Conservation (phyloP, 108 stramenopile species). For the Cyclotella atomus region DNA sequence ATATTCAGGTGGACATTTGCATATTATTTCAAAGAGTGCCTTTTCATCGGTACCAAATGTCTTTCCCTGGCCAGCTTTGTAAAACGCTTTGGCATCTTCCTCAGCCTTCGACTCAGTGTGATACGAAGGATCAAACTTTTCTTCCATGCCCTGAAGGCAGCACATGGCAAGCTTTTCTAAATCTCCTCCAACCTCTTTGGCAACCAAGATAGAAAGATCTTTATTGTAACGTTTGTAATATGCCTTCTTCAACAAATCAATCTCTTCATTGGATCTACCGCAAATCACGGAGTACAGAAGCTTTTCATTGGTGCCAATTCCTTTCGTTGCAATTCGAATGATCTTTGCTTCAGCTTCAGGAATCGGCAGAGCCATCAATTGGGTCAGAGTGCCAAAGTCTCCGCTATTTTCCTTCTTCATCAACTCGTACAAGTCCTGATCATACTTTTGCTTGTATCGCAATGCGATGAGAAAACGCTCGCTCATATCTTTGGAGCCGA, state of each 20-base stretch:
- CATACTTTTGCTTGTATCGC: slow-evolving; percentile 66
- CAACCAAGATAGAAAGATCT: slow-evolving; percentile 58
- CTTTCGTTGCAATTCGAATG: slow-evolving; percentile 64
- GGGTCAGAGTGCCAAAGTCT: slow-evolving; percentile 58
- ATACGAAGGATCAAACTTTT: slow-evolving; percentile 65
- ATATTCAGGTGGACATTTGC: slow-evolving; percentile 37
- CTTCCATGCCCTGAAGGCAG: slow-evolving; percentile 66
- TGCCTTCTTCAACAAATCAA: slow-evolving; percentile 67
- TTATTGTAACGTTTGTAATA: slow-evolving; percentile 73
- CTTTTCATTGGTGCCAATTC: slow-evolving; percentile 61
- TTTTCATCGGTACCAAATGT: slow-evolving; percentile 63
- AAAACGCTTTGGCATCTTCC: slow-evolving; percentile 68
- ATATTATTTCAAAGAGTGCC: slow-evolving; percentile 64
- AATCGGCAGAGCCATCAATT: slow-evolving; percentile 54
- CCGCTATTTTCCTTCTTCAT: slow-evolving; percentile 71
- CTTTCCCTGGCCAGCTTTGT: slow-evolving; percentile 61
- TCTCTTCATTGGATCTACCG: slow-evolving; percentile 70
- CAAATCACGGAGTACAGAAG: slow-evolving; percentile 62
- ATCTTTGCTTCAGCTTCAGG: slow-evolving; percentile 71
- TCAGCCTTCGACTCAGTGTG: slow-evolving; percentile 66
- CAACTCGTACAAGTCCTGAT: slow-evolving; percentile 52
- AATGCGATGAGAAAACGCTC: slow-evolving; percentile 54
- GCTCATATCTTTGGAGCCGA: slow-evolving; percentile 46
- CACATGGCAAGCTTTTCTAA: slow-evolving; percentile 52
- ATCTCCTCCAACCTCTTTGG: slow-evolving; percentile 62